Evolutionary conservation across 1,139 yeast species (phyloP), one percentile per base, ranked within the genome.

Genomic region (Debaryomyces fabryi): DNA sequence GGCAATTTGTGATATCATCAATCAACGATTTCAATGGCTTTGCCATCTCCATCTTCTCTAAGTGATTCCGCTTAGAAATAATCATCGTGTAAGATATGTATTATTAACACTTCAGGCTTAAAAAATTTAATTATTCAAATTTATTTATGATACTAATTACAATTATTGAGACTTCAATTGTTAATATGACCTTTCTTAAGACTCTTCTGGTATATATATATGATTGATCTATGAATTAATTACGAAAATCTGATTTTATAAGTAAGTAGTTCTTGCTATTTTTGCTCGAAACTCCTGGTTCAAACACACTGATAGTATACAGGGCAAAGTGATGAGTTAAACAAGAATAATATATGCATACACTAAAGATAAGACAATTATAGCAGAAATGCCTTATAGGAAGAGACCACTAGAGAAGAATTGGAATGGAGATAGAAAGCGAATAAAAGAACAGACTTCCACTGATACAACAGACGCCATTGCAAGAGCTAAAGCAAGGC

Each of bases 21-120:
- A 81, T 75, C 48, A 77, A 60, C 4, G 64, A 58, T 52, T 68
- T 63, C 51, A 79, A 63, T 39, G 79, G 68, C 47, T 55, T 53
- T 9, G 69, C 70, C 66, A 64, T 60, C 44, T 70, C 74, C 61
- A 66, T 58, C 50, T 65, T 61, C 49, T 66, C 69, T 41, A 60
- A 54, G 50, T 68, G 72, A 40, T 68, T 68, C 52, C 68, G 60
- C 44, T 62, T 64, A 4, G 71, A 62, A 40, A 70, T 68, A 45
- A 68, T 69, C 77, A 73, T 72, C 2, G 21, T 41, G 12, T 18
- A 24, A 12, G 6, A 12, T 35, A 35, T 35, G 25, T 21, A 35
- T 4, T 34, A 24, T 8, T 18, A 35, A 13, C 18, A 30, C 32
- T 34, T 34, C 18, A 18, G 25, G 16, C 18, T 38, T n/a, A n/a